These are phyloP conservation scores for Aspergillus japonicus DNA, from an alignment of 2,329 filamentous ascomycete species.

Conservation along the genomic window DNA sequence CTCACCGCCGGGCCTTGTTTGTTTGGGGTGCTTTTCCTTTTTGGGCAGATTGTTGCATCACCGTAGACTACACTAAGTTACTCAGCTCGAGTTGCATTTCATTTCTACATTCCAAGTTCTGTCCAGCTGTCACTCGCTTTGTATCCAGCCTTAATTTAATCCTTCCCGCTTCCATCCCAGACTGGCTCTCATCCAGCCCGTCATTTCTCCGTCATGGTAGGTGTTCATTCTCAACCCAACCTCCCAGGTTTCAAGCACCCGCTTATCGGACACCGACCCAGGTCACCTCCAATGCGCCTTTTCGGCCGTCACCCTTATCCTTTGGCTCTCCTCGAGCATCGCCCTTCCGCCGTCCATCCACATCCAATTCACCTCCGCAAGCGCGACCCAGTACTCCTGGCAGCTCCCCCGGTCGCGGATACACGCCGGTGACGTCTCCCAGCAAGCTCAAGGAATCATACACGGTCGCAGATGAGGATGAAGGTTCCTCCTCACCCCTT, in stretches of 20 bases:
- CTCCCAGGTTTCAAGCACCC: not conserved
- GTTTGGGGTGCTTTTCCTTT: slow-evolving; percentile 11
- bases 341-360: slow-evolving; percentile 66
- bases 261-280: slow-evolving; percentile 13
- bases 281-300: slow-evolving; percentile 55
- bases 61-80: not conserved
- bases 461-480: slow-evolving; percentile 41
- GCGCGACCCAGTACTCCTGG: slow-evolving; percentile 49
- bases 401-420: slow-evolving; percentile 43
- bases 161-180: not conserved
- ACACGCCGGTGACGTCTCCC: slow-evolving; percentile 46
- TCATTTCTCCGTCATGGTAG: slow-evolving; percentile 21
- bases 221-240: not conserved
- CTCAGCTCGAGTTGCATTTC: not conserved
- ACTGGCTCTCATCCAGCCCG: not conserved
- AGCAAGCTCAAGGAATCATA: slow-evolving; percentile 50
- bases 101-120: not conserved
- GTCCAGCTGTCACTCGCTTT: not conserved
- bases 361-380: slow-evolving; percentile 62
- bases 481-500: slow-evolving; percentile 25
- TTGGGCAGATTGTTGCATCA: slow-evolving; percentile 4
- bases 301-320: slow-evolving; percentile 70
- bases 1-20: slow-evolving; percentile 21
- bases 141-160: not conserved
- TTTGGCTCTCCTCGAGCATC: slow-evolving; percentile 70